phyloP scores from a whole-genome alignment of 1,284 basidiomycete genomes.

The Boletellus sp. region DNA sequence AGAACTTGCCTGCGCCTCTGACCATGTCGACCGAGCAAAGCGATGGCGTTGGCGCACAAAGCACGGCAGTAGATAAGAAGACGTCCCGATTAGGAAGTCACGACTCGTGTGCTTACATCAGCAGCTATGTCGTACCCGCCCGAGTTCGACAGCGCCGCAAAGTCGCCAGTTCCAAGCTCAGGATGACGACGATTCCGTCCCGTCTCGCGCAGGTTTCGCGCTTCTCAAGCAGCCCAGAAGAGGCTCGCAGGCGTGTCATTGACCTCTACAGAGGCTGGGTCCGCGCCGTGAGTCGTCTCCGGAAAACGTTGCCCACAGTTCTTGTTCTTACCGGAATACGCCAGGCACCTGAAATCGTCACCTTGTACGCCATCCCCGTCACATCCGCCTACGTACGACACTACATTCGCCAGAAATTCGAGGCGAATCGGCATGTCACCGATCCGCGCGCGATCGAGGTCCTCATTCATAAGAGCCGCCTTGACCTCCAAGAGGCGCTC shows the following conservation, averaged over 20 bases:
- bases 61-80: constrained; percentile 16
- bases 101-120: constrained; percentile 16
- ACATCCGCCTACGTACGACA: constrained; percentile 81
- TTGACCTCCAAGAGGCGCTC: constrained; percentile 93
- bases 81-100: constrained; percentile 10
- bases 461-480: constrained; percentile 80
- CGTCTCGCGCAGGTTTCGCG: constrained; percentile 76
- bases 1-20: constrained; percentile 49
- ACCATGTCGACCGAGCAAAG: constrained; percentile 44
- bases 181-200: constrained; percentile 88
- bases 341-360: constrained; percentile 87
- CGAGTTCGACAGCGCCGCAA: not conserved
- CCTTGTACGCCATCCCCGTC: constrained; percentile 82
- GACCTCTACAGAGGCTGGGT: constrained; percentile 92
- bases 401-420: constrained; percentile 85
- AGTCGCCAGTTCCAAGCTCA: not conserved
- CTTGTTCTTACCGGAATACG: constrained; percentile 10
- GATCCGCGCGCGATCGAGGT: constrained; percentile 87
- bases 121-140: constrained; percentile 6
- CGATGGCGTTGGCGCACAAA: not conserved
- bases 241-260: constrained; percentile 71
- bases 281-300: constrained; percentile 62
- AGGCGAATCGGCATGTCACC: constrained; percentile 79
- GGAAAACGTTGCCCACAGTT: not conserved
- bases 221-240: constrained; percentile 56